Evolutionary conservation across 495 filamentous ascomycete genomes (phyloP).

Genomic region (Parathielavia hyrcaniae): DNA sequence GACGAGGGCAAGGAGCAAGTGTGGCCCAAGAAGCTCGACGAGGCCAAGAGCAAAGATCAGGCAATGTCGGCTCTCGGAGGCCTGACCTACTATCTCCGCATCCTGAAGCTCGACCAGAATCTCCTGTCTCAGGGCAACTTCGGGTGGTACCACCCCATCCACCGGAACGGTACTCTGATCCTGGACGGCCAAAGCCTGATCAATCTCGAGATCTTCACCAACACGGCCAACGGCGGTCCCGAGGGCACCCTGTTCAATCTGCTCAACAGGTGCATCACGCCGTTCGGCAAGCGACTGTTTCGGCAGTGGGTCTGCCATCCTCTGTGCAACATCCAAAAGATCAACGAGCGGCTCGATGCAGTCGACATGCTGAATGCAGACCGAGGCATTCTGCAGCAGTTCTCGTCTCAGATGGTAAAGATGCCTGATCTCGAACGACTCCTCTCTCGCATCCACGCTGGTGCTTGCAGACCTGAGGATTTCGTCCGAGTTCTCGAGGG

Average conservation of each 20-base stretch:
- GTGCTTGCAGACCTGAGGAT: constrained; percentile 77
- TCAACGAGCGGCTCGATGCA: constrained; percentile 93
- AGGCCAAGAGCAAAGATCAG: constrained; percentile 71
- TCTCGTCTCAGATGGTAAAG: constrained; percentile 76
- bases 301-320: constrained; percentile 98
- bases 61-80: constrained; percentile 92
- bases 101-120: constrained; percentile 82
- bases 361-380: constrained; percentile 90
- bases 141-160: constrained; percentile 86
- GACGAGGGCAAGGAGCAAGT: constrained; percentile 54
- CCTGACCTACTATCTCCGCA: constrained; percentile 76
- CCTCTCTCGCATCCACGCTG: constrained; percentile 91
- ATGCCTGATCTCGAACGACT: constrained; percentile 93
- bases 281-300: constrained; percentile 95
- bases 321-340: constrained; percentile 72
- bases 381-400: constrained; percentile 66
- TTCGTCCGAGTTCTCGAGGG: constrained; percentile 93
- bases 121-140: constrained; percentile 89
- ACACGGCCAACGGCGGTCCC: constrained; percentile 77
- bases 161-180: constrained; percentile 84
- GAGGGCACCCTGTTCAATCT: constrained; percentile 86
- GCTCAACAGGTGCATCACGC: constrained; percentile 90
- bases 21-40: constrained; percentile 73
- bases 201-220: constrained; percentile 95
- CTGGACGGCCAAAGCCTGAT: constrained; percentile 95